These are phyloP conservation scores for Paramecium sexaurelia DNA, from an alignment of 73 alveolate species.

Conservation along the genomic window DNA sequence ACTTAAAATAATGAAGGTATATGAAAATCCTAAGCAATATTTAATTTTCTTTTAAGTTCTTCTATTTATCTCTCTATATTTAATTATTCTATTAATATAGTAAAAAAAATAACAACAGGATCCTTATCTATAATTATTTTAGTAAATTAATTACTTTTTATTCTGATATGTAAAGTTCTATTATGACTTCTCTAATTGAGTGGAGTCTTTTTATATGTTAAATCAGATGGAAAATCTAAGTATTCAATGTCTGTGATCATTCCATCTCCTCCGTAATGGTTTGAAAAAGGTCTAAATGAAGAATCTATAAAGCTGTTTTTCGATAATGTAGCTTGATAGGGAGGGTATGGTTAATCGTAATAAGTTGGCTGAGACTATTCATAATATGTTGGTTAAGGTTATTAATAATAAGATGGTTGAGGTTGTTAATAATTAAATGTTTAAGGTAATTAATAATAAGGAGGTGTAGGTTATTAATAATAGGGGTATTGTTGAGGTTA, in stretches of 20 bases:
- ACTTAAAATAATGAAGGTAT: neutral
- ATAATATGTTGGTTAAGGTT: neutral
- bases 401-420: neutral
- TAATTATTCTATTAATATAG: neutral
- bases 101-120: neutral
- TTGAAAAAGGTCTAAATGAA: neutral
- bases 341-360: neutral
- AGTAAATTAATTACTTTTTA: neutral
- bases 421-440: neutral
- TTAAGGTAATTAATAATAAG: neutral
- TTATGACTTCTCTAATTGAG: neutral
- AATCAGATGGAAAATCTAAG: slow-evolving; percentile 11
- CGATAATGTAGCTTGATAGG: neutral
- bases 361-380: neutral
- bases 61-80: neutral
- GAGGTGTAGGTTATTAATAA: neutral
- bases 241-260: slow-evolving; percentile 45
- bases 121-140: neutral
- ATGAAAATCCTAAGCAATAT: neutral
- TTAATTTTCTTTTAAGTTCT: neutral
- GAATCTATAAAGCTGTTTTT: neutral
- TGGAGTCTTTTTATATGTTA: neutral
- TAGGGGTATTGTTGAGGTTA: too few relatives aligned
- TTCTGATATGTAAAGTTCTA: neutral
- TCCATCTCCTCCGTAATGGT: slow-evolving; percentile 14